Base-by-base conservation (phyloP, 352 stramenopile species). In the Thalassiosira livingstoniorum region DNA sequence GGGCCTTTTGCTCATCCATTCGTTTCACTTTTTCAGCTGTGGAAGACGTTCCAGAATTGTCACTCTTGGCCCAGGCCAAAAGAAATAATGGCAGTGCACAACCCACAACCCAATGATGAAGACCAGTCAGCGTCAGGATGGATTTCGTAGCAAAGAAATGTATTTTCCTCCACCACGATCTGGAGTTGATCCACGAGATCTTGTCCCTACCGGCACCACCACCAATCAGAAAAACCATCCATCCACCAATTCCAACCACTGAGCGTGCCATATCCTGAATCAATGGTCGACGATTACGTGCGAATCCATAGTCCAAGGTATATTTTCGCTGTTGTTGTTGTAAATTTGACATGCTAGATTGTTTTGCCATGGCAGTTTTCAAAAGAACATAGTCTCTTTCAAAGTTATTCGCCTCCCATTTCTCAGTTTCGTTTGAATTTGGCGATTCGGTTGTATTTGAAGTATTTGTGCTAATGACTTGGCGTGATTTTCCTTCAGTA, bases 401-500 rank as follows among this genome's bases (percentile, higher is more conserved):
- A 62, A 82, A 83, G 54, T 87, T 64, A 37, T 67, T 70, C 27
- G 80, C 62, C 58, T 81, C 23, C 80, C 80, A 87, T 72, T 78
- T 57, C 34, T 43, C 53, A 34, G 39, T 63, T 25, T 58, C 47
- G 0, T 51, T 62, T n/a, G 27, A 10, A 57, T 53, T 75, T 29
- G 47, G 13, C 25, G 39, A 39, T 25, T 7, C 34, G 11, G 29
- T 45, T 43, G 18, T n/a, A n/a, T n/a, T n/a, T n/a, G n/a, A n/a
- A n/a, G n/a, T n/a, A n/a, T n/a, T n/a, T n/a, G n/a, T n/a, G n/a
- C n/a, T n/a, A n/a, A 15, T 47, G 15, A 15, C 15, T 47, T 15
- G 39, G 39, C 15, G 39, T 7, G 7, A 15, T 47, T 47, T 47
- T 47, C 39, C 15, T 47, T 47, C n/a, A n/a, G n/a, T n/a, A 18